These are phyloP conservation scores for Avena atlantica DNA, from an alignment of 176 grass and related monocot species.

Conservation along the genomic window DNA sequence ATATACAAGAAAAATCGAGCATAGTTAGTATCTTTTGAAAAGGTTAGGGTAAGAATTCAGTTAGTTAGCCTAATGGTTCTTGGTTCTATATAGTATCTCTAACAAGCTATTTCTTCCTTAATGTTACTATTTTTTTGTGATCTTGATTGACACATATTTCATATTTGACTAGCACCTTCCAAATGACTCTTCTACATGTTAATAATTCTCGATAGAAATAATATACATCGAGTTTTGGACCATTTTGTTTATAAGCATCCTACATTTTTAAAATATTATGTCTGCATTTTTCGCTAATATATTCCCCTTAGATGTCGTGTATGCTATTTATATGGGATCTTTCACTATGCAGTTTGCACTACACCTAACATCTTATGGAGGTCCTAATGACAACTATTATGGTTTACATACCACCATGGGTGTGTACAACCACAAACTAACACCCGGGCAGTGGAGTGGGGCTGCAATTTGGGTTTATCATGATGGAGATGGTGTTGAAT, in stretches of 20 bases:
- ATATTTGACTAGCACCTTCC: too few relatives aligned
- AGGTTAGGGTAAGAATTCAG: too few relatives aligned
- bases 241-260: too few relatives aligned
- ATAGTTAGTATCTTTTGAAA: background rate
- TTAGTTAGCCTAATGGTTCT: too few relatives aligned
- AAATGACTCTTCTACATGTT: too few relatives aligned
- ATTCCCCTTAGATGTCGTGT: background rate
- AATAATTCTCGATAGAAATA: too few relatives aligned
- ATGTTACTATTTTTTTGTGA: too few relatives aligned
- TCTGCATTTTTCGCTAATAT: background rate
- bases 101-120: too few relatives aligned
- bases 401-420: background rate
- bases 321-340: background rate
- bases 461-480: constrained; percentile 20
- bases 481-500: background rate
- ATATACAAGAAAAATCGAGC: background rate
- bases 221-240: too few relatives aligned
- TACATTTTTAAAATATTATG: background rate
- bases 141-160: too few relatives aligned
- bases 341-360: background rate
- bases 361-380: background rate
- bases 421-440: background rate
- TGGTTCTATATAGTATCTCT: too few relatives aligned
- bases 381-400: constrained; percentile 1
- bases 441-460: background rate